A percentile compares a stretch with the other conserved stretches of the same genome.
Conservation (phyloP, 208 protist species). For the Eutreptiella sp. region DNA sequence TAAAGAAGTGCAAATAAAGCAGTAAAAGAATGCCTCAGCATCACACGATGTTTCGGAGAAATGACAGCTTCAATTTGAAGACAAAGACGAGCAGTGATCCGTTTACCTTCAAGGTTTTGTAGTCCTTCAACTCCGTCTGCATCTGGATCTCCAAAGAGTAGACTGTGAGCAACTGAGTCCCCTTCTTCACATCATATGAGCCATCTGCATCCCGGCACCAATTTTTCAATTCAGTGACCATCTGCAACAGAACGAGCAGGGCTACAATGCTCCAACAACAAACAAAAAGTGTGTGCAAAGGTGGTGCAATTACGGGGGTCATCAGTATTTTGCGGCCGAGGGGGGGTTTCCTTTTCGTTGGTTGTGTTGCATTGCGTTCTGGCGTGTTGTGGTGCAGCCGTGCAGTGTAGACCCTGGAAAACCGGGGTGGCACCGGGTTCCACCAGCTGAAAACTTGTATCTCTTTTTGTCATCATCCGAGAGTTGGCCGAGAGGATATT, state of each 20-base stretch:
- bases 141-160: conserved; percentile 81
- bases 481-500: too few relatives aligned
- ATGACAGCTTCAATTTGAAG: conserved; percentile 12
- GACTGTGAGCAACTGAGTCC: conserved; percentile 45
- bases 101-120: conserved; percentile 49
- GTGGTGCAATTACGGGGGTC: too few relatives aligned
- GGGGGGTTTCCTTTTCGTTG: too few relatives aligned
- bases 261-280: not conserved
- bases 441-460: too few relatives aligned
- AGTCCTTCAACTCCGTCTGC: conserved; percentile 65
- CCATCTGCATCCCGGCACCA: conserved; percentile 58
- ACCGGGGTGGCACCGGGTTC: too few relatives aligned
- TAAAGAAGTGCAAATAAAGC: conserved; percentile 26
- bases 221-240: conserved; percentile 56
- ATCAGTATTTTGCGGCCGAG: too few relatives aligned
- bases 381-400: too few relatives aligned
- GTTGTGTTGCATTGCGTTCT: too few relatives aligned
- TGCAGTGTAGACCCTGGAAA: too few relatives aligned
- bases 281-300: not conserved
- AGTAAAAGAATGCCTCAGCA: conserved; percentile 22
- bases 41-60: conserved; percentile 26
- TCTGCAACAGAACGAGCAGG: too few relatives aligned
- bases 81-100: conserved; percentile 27
- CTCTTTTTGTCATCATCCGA: too few relatives aligned
- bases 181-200: conserved; percentile 32